Conservation (phyloP, 2,329 filamentous ascomycete genomes). For the Aspergillus felis region DNA sequence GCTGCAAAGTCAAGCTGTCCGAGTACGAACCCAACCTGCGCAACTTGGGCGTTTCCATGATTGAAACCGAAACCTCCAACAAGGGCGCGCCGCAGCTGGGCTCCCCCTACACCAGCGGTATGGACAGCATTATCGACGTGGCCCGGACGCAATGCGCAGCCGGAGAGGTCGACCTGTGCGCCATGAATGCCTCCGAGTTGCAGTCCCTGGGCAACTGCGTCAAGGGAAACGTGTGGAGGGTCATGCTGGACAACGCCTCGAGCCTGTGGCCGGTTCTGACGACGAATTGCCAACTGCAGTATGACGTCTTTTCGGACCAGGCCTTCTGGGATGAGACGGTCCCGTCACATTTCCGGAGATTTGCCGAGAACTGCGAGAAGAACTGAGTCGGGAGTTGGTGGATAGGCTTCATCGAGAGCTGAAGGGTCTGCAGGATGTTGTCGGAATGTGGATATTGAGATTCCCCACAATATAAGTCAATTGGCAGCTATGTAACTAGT, state of each 20-base stretch:
- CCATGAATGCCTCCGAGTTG: no score
- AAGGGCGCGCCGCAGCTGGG: background rate
- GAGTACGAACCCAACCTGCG: background rate
- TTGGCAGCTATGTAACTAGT: no score
- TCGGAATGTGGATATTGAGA: no score
- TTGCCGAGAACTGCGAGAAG: background rate
- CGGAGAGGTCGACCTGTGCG: background rate
- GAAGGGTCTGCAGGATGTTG: no score
- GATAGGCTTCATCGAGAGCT: no score
- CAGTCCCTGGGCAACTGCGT: background rate
- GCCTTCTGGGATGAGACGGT: background rate
- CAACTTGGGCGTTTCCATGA: background rate
- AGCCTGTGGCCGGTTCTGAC: background rate
- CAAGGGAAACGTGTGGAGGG: background rate
- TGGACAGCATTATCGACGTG: background rate
- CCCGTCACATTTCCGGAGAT: background rate
- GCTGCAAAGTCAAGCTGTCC: no score
- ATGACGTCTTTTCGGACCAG: background rate
- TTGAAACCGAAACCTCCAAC: background rate
- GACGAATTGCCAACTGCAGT: background rate
- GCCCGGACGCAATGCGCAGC: background rate
- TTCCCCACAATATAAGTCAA: no score
- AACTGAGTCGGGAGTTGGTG: background rate
- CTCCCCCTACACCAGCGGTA: background rate
- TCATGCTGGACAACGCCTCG: background rate